Percentiles rank a stretch among this genome's conserved stretches.
Conservation (phyloP, 2,329 filamentous ascomycete species). For the Xylaria sp. region DNA sequence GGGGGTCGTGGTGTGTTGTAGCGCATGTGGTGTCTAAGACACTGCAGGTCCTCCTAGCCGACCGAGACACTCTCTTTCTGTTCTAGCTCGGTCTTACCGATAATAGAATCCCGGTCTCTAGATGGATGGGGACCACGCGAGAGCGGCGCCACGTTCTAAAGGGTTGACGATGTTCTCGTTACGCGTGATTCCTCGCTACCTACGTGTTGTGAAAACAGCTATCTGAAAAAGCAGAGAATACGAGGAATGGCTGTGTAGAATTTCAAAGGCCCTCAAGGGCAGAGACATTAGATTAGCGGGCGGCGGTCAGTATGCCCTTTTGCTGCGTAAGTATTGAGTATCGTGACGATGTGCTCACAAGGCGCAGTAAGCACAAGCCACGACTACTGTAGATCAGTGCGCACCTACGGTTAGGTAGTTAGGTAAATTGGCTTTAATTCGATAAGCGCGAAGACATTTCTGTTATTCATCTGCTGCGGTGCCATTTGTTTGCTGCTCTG, state of each 20-base stretch:
- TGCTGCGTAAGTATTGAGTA: background rate
- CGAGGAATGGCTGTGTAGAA: background rate
- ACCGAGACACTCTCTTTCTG: background rate
- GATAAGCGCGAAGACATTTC: background rate
- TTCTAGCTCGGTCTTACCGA: background rate
- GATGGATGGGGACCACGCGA: background rate
- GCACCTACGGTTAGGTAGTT: background rate
- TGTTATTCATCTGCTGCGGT: slow-evolving; percentile 1
- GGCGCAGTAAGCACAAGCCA: slow-evolving; percentile 29
- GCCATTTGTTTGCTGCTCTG: slow-evolving; percentile 1
- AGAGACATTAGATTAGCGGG: background rate
- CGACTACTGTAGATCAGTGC: background rate
- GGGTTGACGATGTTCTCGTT: too few species aligned
- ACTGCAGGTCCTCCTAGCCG: background rate
- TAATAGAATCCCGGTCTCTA: background rate
- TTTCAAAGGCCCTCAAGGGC: background rate
- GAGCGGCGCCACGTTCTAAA: background rate
- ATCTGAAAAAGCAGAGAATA: background rate
- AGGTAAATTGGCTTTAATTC: background rate
- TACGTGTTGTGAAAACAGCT: too few species aligned
- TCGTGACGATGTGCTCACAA: slow-evolving; percentile 7
- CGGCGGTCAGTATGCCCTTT: background rate
- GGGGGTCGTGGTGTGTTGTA: slow-evolving; percentile 1
- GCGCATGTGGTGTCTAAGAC: slow-evolving; percentile 13
- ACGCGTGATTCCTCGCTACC: too few species aligned